Percentiles rank a stretch among this genome's conserved stretches.
Evolutionary conservation across 176 grass and related monocot genomes (phyloP).

Genomic region (Musa schizocarpa): DNA sequence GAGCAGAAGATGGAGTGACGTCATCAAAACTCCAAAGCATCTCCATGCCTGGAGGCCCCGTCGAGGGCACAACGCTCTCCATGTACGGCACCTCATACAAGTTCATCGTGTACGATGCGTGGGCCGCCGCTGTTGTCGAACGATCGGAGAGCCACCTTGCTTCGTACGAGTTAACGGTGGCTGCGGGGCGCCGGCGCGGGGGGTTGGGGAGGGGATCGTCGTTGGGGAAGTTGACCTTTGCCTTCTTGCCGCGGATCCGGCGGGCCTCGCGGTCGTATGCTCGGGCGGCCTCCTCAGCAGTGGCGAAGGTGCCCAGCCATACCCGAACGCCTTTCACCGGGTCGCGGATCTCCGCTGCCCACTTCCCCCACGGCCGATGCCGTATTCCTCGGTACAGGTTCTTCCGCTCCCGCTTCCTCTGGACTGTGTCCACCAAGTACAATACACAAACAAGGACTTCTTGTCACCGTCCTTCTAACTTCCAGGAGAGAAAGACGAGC

Average conservation of each 20-base stretch:
- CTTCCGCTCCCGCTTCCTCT: conserved; percentile 40
- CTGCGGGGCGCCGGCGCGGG: no score
- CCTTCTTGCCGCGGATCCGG: conserved; percentile 69
- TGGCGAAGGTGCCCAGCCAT: conserved; percentile 85
- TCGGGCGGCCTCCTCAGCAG: conserved; percentile 16
- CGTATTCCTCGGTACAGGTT: conserved; percentile 66
- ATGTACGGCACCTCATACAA: no score
- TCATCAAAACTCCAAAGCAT: no score
- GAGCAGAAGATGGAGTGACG: no score
- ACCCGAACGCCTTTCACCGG: conserved; percentile 24
- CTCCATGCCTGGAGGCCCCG: no score
- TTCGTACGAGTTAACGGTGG: no score
- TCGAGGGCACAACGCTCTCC: no score
- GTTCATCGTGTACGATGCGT: no score
- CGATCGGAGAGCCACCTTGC: no score
- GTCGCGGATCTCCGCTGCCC: no score
- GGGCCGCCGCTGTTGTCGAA: no score
- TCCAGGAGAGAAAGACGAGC: background rate
- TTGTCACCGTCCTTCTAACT: no score
- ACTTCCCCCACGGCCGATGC: conserved; percentile 5
- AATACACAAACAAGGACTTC: background rate
- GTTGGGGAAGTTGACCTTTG: conserved; percentile 41
- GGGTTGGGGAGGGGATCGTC: conserved; percentile 33
- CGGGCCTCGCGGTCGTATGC: conserved; percentile 2
- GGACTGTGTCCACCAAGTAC: background rate